Evolutionary conservation across 495 filamentous ascomycete genomes (phyloP), one percentile per base, ranked within the genome.

Genomic region (Aspergillus hancockii): DNA sequence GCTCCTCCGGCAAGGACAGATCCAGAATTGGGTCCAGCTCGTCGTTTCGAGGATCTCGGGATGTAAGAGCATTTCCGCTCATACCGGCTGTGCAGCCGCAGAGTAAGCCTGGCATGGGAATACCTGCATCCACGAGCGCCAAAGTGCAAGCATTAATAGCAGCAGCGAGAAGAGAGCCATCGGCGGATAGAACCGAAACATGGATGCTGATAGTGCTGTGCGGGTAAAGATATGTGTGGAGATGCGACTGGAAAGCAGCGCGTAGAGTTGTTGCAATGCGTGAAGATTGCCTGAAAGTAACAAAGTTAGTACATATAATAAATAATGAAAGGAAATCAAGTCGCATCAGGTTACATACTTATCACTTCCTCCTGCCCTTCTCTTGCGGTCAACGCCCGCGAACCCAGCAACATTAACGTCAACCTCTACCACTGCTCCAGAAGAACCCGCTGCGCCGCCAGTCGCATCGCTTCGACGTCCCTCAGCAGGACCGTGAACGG

Each of bases 141-240:
- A 99, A 83, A 0, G 93, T 97, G 0, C 90, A 87, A 10, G 94
- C 95, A 65, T 99, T 99, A 63, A 97, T 79, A 18, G 90, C 90
- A 0, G 91, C 85, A 0, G 95, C 92, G 28, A 99, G 87, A 0
- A 99, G 79, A 3, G 90, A 91, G 31, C 94, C 94, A 75, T 99
- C 94, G 57, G 92, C 85, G 0, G 87, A 88, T n/a, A 99, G 85
- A 14, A 99, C 83, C 67, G 93, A 91, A 5, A 99, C 76, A 6
- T 87, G 85, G 23, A 99, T 83, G 52, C 79, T 77, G 67, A 99
- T 94, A 32, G 87, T 91, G 61, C 84, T 89, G 79, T 93, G 91
- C 0, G 93, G 92, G 78, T 92, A 97, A 32, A 98, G 84, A 67
- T 95, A 86, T 18, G 88, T 90, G 78, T 95, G 86, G 4, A 97